Percentiles rank a stretch among this genome's conserved stretches.
These are phyloP conservation scores for Aspergillus sp. DNA, from an alignment of 2,329 filamentous ascomycete species.

Conservation along the genomic window DNA sequence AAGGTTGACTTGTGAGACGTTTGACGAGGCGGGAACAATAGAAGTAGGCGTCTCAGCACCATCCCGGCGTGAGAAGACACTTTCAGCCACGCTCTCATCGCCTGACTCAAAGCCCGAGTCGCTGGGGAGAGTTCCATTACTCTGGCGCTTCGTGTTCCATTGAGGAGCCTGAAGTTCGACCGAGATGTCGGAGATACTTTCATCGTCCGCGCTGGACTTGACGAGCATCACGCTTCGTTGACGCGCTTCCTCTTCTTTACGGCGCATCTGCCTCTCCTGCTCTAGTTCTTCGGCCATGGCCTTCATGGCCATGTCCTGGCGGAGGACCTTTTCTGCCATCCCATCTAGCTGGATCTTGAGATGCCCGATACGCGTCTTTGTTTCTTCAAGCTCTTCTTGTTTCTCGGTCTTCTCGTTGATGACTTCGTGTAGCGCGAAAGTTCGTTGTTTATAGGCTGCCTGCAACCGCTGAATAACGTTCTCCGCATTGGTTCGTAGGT, in stretches of 20 bases:
- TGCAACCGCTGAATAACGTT: constrained; percentile 56
- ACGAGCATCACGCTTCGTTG: constrained; percentile 34
- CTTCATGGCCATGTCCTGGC: constrained; percentile 58
- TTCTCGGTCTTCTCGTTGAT: constrained; percentile 57
- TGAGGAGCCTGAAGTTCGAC: constrained; percentile 34
- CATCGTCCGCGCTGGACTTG: constrained; percentile 31
- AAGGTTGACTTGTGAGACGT: constrained; percentile 34
- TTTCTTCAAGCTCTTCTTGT: constrained; percentile 62
- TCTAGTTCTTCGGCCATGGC: constrained; percentile 51
- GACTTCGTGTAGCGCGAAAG: constrained; percentile 50
- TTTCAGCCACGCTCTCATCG: constrained; percentile 51
- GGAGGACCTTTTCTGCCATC: constrained; percentile 55
- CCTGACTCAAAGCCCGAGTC: constrained; percentile 63
- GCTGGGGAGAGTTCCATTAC: constrained; percentile 44
- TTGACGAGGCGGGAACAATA: constrained; percentile 38
- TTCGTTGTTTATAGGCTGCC: constrained; percentile 55
- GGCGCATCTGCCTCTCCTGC: constrained; percentile 41
- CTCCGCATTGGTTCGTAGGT: constrained; percentile 57
- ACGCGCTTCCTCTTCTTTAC: constrained; percentile 40
- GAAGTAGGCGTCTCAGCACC: constrained; percentile 35
- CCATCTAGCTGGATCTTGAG: constrained; percentile 62
- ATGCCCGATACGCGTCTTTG: constrained; percentile 56
- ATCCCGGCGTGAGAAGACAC: constrained; percentile 47
- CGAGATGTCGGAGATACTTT: constrained; percentile 32
- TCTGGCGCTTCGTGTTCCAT: constrained; percentile 38